These are phyloP conservation scores for Ascochyta lentis DNA, from an alignment of 2,329 filamentous ascomycete genomes.

Conservation along the genomic window DNA sequence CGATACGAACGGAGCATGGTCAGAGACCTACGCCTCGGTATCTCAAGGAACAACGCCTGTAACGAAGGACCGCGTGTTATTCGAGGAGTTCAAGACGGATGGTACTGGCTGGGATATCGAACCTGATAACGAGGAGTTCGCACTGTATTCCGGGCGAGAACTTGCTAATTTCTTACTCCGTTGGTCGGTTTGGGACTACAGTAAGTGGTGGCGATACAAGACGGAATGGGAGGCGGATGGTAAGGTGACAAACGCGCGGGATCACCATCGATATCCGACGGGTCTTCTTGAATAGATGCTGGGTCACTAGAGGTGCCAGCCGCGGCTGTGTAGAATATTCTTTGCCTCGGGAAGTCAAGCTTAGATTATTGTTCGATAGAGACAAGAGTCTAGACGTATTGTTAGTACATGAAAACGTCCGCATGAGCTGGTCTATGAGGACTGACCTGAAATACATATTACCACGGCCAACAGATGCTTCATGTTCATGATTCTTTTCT, in stretches of 20 bases:
- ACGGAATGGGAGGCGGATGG: slow-evolving; percentile 22
- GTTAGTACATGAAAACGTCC: neutral
- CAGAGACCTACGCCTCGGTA: slow-evolving; percentile 17
- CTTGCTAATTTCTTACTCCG: slow-evolving; percentile 13
- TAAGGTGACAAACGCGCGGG: slow-evolving; percentile 15
- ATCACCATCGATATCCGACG: slow-evolving; percentile 7
- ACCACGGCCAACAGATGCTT: neutral
- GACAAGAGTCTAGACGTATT: neutral
- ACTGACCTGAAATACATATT: neutral
- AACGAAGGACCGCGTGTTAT: slow-evolving; percentile 13
- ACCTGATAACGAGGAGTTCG: slow-evolving; percentile 15
- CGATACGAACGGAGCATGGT: slow-evolving; percentile 15
- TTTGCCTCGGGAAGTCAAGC: neutral
- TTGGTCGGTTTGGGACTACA: slow-evolving; percentile 20
- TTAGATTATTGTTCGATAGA: neutral
- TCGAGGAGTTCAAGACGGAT: slow-evolving; percentile 14
- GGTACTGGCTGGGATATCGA: slow-evolving; percentile 1
- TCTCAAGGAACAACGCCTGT: slow-evolving; percentile 14
- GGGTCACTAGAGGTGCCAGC: neutral
- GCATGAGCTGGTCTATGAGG: neutral
- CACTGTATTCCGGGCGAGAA: slow-evolving; percentile 16
- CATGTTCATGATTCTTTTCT: neutral
- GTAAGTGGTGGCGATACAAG: slow-evolving; percentile 12
- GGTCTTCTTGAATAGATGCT: slow-evolving; percentile 4
- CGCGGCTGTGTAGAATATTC: neutral